phyloP scores from a whole-genome alignment of 139 green algal genomes.

The Coelastrella sp. region DNA sequence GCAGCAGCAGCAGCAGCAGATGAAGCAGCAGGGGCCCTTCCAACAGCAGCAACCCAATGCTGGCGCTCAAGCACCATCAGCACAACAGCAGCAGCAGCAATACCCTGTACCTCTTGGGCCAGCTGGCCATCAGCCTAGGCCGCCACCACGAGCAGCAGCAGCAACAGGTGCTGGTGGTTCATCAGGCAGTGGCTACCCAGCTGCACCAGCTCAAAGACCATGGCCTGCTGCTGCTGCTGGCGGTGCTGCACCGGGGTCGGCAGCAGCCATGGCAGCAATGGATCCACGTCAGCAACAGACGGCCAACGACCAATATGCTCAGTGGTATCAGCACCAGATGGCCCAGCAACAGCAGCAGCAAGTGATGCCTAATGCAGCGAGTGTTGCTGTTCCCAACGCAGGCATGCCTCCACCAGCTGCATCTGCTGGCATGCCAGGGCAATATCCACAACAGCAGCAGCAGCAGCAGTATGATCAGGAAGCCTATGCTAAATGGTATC shows the following conservation, averaged over 20 bases:
- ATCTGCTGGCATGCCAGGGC: not conserved
- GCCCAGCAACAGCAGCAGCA: constrained; percentile 20
- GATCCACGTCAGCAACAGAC: not conserved
- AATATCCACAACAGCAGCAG: not conserved
- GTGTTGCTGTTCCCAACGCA: too few species aligned
- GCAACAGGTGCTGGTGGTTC: constrained; percentile 2
- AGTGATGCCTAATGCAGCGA: too few species aligned
- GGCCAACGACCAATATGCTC: not conserved
- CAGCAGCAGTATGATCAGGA: constrained; percentile 26
- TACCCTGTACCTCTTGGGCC: too few species aligned
- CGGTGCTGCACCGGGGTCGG: not conserved
- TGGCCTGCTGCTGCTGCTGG: not conserved
- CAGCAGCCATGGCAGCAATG: not conserved
- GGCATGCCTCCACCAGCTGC: not conserved
- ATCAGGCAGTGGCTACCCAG: too few species aligned
- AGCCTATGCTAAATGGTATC: constrained; percentile 28
- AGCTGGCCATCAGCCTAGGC: not conserved
- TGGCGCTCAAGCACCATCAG: not conserved
- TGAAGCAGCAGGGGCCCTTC: not conserved
- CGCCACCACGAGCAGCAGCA: not conserved
- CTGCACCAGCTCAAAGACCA: not conserved
- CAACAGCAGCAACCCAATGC: not conserved
- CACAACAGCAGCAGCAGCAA: not conserved
- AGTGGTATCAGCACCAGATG: not conserved
- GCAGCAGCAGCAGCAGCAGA: not conserved